Base-by-base conservation (phyloP, 345 rosid genomes). In the Moricandia arvensis region DNA sequence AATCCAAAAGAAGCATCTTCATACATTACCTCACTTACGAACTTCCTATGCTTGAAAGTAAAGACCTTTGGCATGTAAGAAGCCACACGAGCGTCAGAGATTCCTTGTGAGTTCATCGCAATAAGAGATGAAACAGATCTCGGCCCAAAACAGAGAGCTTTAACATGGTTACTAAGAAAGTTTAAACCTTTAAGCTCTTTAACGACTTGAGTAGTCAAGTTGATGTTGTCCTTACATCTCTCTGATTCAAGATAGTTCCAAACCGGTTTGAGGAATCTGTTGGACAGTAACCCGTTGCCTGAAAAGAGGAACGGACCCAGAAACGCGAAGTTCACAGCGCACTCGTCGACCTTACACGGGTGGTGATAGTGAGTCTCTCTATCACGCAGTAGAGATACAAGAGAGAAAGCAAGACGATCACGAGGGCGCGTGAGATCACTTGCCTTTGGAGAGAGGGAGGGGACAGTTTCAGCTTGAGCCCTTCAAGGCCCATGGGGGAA, bases 101-200 rank as follows among this genome's bases (percentile, higher is more conserved):
- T 87, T 17, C 97, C 96, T 68, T 86, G 53, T 31, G 79, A 80
- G 34, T 80, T 83, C 85, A 93, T 71, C 5, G 96, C 89, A 45
- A 69, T 57, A 54, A 84, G 79, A 3, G 89, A 86, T 8, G 87
- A 75, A 16, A 83, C 81, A 4, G 94, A 89, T 64, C 90, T 88
- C 77, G 83, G 87, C 13, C 98, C 94, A 10, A 92, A 87, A 65
- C 86, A 91, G 67, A 93, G 90, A 86, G 93, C 84, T 79, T 84
- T 86, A 0, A 80, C 86, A 66, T 78, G 71, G 49, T 74, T 59
- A 74, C 66, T 79, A 71, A 93, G 51, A 73, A 93, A 72, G 58
- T 84, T 78, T 84, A 80, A 79, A 26, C 54, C 78, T 69, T 67
- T 80, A 1, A 93, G 84, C 91, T 87, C 93, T 75, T 71, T 76